Evolutionary conservation across 495 filamentous ascomycete species (phyloP).

Genomic region (Oleoguttula mirabilis): DNA sequence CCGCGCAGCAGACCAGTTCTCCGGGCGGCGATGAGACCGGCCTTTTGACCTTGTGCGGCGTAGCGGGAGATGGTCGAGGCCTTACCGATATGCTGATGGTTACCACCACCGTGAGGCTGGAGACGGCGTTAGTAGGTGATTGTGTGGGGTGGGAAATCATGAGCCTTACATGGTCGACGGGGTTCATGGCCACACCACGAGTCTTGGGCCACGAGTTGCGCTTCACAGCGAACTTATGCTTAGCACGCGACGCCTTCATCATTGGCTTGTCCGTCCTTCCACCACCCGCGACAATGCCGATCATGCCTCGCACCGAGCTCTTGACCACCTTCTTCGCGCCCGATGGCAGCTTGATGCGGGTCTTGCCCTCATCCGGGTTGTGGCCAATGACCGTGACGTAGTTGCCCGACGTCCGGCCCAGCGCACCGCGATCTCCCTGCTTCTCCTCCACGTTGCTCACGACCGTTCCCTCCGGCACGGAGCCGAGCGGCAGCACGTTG

Average conservation of each 20-base stretch:
- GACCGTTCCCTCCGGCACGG: slow-evolving; percentile 96
- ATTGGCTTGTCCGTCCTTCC: slow-evolving; percentile 98
- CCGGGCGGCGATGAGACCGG: slow-evolving; percentile 98
- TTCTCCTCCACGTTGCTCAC: slow-evolving; percentile 99
- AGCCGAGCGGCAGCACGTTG: slow-evolving; percentile 87
- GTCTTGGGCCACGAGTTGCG: slow-evolving; percentile 99
- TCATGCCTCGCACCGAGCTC: slow-evolving; percentile 88
- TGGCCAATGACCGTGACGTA: slow-evolving; percentile 98
- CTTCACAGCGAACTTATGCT: slow-evolving; percentile 99
- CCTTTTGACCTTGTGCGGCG: slow-evolving; percentile 97
- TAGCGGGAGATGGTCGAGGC: slow-evolving; percentile 98
- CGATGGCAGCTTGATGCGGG: slow-evolving; percentile 94
- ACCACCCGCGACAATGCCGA: slow-evolving; percentile 98
- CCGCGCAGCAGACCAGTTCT: slow-evolving; percentile 97
- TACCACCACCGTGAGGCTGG: slow-evolving; percentile 98
- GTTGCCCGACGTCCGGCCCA: slow-evolving; percentile 95
- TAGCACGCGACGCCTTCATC: slow-evolving; percentile 95
- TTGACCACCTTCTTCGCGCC: slow-evolving; percentile 98
- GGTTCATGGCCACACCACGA: slow-evolving; percentile 99
- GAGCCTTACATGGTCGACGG: slow-evolving; percentile 80
- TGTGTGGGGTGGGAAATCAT: background rate
- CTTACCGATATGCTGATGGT: slow-evolving; percentile 99
- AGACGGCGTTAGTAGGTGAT: slow-evolving; percentile 27
- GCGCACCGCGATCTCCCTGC: slow-evolving; percentile 85
- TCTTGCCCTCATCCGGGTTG: slow-evolving; percentile 98